Percentiles rank a stretch among this genome's conserved stretches.
These are phyloP conservation scores for Solanum hybrid DNA, from an alignment of 305 asterid species.

Conservation along the genomic window DNA sequence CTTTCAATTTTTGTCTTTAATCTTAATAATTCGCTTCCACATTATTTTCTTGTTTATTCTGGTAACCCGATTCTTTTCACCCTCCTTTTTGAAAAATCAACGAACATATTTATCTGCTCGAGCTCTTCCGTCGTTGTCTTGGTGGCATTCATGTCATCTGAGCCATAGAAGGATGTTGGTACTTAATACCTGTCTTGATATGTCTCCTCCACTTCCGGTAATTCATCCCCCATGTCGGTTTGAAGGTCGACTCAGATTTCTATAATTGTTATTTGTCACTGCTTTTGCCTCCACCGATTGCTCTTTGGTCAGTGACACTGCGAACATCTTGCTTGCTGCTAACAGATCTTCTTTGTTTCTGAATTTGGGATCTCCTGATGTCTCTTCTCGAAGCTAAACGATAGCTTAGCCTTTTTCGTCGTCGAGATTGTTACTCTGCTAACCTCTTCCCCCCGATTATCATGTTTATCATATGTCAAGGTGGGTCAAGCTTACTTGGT, in stretches of 20 bases:
- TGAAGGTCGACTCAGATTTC: not conserved
- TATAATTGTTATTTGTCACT: not conserved
- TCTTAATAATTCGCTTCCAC: too few species aligned
- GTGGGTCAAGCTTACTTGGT: not conserved
- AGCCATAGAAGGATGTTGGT: not conserved
- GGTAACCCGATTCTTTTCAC: not conserved
- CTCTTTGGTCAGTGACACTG: not conserved
- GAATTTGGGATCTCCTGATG: not conserved
- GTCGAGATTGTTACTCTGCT: not conserved
- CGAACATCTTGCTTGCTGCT: not conserved
- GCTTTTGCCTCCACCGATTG: not conserved
- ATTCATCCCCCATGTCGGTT: not conserved
- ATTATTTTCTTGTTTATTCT: too few species aligned
- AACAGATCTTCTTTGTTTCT: not conserved
- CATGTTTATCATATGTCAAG: not conserved
- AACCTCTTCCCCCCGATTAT: not conserved
- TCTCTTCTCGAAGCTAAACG: not conserved
- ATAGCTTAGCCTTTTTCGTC: not conserved
- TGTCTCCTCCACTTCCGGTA: not conserved
- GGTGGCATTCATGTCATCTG: not conserved
- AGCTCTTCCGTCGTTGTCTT: not conserved
- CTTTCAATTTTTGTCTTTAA: too few species aligned
- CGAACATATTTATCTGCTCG: not conserved
- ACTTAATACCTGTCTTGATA: not conserved
- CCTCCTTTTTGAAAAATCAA: not conserved